Evolutionary conservation across 192 early-diverging fungal genomes (phyloP), one percentile per base, ranked within the genome.

Genomic region (Oehlia diaphana): DNA sequence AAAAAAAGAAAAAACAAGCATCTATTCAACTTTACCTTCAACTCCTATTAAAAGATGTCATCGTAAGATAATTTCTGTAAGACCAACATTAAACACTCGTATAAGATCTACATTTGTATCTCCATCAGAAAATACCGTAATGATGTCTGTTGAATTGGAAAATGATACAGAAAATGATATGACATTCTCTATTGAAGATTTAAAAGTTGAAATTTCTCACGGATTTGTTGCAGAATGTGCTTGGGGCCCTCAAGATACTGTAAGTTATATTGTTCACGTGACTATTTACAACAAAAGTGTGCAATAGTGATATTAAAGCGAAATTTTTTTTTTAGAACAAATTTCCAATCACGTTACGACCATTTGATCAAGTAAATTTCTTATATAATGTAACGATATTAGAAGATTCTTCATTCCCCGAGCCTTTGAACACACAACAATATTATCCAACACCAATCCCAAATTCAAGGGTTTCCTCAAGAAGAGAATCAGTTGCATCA

Each of bases 141-240:
- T 89, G 86, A 91, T 91, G 88, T 91, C 88, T 0, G 85, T 91
- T 16, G 88, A 89, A 66, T 69, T 91, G 9, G 90, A 91, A 81
- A 91, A 91, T 67, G 84, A 88, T 37, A 80, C 77, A 10, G 87
- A 86, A 23, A 82, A 82, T 9, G 83, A 84, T 13, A 85, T 80
- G 70, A 80, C 84, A 39, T 91, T 91, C 80, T 63, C 81, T 31
- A 74, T 87, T 13, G 81, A 85, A 14, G 75, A 86, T 10, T 66
- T 91, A 3, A 87, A 89, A 44, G 85, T 91, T 0, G 84, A 89
- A n/a, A 85, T 91, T 28, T 83, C 87, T 0, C 82, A 87, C 80
- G 85, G 88, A 9, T 81, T 89, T 3, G 86, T 91, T 0, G 79
- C 88, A 1, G 69, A 79, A 53, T 82, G 81, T 7, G 81, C 82